Evolutionary conservation across 2,329 filamentous ascomycete species (phyloP).

Genomic region (Epichloe bromicola): DNA sequence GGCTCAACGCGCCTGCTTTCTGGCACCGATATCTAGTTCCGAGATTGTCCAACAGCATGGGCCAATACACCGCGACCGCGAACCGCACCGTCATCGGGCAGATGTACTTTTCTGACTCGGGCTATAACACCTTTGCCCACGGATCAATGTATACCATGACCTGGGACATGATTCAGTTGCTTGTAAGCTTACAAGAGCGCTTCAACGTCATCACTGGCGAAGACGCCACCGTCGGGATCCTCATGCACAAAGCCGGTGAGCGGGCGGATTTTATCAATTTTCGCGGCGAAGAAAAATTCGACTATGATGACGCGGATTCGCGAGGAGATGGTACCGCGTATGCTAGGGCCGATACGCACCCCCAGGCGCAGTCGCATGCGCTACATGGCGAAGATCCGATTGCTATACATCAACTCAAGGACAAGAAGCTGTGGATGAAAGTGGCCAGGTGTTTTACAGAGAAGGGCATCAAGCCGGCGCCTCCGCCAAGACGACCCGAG

Average conservation of each 20-base stretch:
- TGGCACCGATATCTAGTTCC: conserved; percentile 17
- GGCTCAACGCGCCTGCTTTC: conserved; percentile 19
- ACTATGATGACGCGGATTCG: conserved; percentile 16
- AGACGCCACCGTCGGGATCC: conserved; percentile 17
- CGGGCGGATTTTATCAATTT: conserved; percentile 17
- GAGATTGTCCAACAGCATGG: conserved; percentile 9
- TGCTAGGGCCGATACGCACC: conserved; percentile 14
- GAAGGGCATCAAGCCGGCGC: conserved; percentile 13
- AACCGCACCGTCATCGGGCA: conserved; percentile 17
- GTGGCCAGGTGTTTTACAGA: conserved; percentile 18
- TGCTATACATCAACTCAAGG: conserved; percentile 17
- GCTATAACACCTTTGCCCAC: conserved; percentile 17
- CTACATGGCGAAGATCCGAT: conserved; percentile 12
- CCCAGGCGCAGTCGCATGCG: conserved; percentile 13
- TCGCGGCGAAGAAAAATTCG: conserved; percentile 17
- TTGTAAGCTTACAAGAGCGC: conserved; percentile 14
- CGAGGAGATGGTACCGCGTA: conserved; percentile 16
- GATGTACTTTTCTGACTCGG: conserved; percentile 13
- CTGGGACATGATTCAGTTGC: conserved; percentile 19
- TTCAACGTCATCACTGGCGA: conserved; percentile 17
- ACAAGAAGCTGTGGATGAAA: conserved; percentile 13
- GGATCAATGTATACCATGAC: conserved; percentile 22
- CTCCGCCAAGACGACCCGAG: conserved; percentile 3
- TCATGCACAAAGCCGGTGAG: conserved; percentile 15
- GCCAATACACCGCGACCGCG: conserved; percentile 6